phyloP scores from a whole-genome alignment of 495 filamentous ascomycete genomes.

The Neurospora intermedia region DNA sequence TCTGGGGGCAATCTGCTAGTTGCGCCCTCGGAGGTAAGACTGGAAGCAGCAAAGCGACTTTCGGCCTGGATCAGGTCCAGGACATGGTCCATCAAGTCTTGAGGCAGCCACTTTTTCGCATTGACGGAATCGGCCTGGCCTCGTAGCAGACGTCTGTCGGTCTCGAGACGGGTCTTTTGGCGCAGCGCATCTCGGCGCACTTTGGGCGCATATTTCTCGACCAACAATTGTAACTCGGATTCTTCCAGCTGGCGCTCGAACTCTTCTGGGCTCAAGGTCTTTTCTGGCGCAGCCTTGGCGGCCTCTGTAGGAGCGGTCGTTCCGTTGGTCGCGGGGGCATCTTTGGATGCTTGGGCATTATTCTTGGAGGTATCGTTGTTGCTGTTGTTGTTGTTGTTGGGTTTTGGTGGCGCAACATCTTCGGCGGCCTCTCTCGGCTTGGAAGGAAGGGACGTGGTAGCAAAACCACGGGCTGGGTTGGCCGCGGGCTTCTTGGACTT shows the following conservation, averaged over 20 bases:
- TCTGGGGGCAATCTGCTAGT: conserved; percentile 41
- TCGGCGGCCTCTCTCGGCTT: conserved; percentile 45
- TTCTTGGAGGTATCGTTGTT: conserved; percentile 15
- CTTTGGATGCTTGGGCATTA: conserved; percentile 23
- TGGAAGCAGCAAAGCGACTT: conserved; percentile 36
- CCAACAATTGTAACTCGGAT: conserved; percentile 67
- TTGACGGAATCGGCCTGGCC: conserved; percentile 59
- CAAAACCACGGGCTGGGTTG: conserved; percentile 84
- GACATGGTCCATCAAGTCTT: conserved; percentile 66
- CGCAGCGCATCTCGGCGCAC: conserved; percentile 55
- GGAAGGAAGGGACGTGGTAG: conserved; percentile 71
- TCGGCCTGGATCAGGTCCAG: conserved; percentile 49
- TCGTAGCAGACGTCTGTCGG: conserved; percentile 66
- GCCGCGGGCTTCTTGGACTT: conserved; percentile 77
- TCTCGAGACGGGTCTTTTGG: conserved; percentile 61
- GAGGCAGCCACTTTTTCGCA: conserved; percentile 66
- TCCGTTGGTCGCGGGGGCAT: conserved; percentile 20
- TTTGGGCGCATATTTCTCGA: conserved; percentile 70
- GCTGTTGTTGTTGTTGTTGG: conserved; percentile 3
- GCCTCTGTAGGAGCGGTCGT: conserved; percentile 25
- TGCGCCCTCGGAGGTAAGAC: conserved; percentile 27
- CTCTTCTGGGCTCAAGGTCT: conserved; percentile 65
- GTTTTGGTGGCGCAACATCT: conserved; percentile 15
- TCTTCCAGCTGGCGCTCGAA: conserved; percentile 74
- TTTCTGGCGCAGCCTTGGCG: conserved; percentile 30